Base-by-base conservation (phyloP, 805 yeast species). In the Ogataea allantospora region DNA sequence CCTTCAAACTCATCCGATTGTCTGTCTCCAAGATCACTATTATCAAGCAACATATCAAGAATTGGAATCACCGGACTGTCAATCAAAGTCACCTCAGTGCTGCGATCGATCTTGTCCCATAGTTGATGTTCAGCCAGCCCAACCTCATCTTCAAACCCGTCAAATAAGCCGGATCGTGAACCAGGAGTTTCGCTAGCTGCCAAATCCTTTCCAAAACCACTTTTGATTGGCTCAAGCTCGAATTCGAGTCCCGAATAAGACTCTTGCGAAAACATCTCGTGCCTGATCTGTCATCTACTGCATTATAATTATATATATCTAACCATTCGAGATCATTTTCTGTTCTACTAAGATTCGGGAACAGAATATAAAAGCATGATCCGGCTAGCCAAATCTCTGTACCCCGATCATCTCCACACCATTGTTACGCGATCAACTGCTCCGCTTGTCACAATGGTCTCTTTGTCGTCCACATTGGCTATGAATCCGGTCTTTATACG, bases 381-480 rank as follows among this genome's bases (percentile, higher is more conserved):
- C 16, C 16, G 23, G 24, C 29, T 19, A 11, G 13, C 32, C 16
- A 7, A 20, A 24, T 10, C 11, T 30, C 18, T 17, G 25, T 26
- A 15, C 18, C 7, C 10, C 8, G n/a, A 7, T 33, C 28, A 42
- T n/a, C 35, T 47, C 73, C 73, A 68, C 9, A 58, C 35, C 3
- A 47, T 38, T 4, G 67, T 48, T 15, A 51, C 49, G 43, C 65
- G 61, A 43, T 71, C 77, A 21, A 67, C 75, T 2, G 68, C 66
- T 9, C 83, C 83, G 36, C 78, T 66, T 4, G 77, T 65, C 10
- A 78, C 58, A 5, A 77, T 38, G 2, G 60, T 43, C 43, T 72
- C 78, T 1, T 39, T 26, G 3, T 45, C 35, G 14, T 57, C 60
- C n/a, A 56, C 54, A 10, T 46, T 46, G 5, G 34, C 42, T 20